Evolutionary conservation across 345 rosid genomes (phyloP).

Genomic region (Capsella bursapastoris): DNA sequence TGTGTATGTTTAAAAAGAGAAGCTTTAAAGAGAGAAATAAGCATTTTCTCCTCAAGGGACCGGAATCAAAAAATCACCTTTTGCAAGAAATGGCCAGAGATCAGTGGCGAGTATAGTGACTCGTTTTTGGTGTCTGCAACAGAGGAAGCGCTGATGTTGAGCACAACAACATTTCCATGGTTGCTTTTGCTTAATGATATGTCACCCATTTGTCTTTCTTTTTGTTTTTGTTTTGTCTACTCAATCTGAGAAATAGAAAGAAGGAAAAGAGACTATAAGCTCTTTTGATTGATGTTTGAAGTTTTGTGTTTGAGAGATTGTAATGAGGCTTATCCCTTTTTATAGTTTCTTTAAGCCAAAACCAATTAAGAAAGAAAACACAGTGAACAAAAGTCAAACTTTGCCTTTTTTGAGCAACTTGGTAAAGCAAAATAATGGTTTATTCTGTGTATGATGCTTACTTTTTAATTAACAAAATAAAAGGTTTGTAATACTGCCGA

Average conservation of each 20-base stretch:
- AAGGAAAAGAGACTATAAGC: neutral
- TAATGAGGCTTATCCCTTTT: slow-evolving; percentile 10
- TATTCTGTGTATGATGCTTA: neutral
- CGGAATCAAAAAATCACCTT: slow-evolving; percentile 50
- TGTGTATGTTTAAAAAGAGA: neutral
- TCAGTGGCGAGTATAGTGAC: slow-evolving; percentile 20
- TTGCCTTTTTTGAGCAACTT: slow-evolving; percentile 17
- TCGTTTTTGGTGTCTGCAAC: slow-evolving; percentile 38
- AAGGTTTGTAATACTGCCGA: slow-evolving; percentile 5
- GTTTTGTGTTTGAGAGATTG: slow-evolving; percentile 18
- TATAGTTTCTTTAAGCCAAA: slow-evolving; percentile 27
- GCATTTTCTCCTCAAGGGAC: neutral
- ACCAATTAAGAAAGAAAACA: neutral
- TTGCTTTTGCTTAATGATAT: slow-evolving; percentile 42
- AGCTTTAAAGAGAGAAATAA: neutral
- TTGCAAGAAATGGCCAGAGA: slow-evolving; percentile 68
- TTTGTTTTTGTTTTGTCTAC: neutral
- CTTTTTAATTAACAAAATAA: neutral
- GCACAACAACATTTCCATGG: slow-evolving; percentile 42
- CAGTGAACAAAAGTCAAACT: slow-evolving; percentile 25
- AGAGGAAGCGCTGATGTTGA: slow-evolving; percentile 56
- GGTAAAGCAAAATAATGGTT: slow-evolving; percentile 1
- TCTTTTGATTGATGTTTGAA: slow-evolving; percentile 34
- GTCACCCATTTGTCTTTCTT: slow-evolving; percentile 52
- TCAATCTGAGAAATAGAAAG: neutral